A percentile compares a stretch with the other conserved stretches of the same genome.
phyloP scores from a whole-genome alignment of 108 stramenopile species.

The Fragilariopsis cylindrus region DNA sequence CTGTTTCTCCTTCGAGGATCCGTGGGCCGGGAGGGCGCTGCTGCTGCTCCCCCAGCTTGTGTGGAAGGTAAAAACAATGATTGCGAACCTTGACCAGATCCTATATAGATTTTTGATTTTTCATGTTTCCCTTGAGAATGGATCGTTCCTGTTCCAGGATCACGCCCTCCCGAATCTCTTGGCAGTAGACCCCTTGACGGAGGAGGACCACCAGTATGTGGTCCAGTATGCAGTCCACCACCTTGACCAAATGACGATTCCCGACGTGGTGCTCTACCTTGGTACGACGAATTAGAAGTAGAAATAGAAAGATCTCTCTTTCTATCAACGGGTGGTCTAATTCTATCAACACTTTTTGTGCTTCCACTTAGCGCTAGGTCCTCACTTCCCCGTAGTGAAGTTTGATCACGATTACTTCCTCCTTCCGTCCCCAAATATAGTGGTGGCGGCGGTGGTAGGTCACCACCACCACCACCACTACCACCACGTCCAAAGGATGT shows the following conservation, averaged over 20 bases:
- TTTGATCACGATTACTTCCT: neutral
- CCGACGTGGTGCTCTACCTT: neutral
- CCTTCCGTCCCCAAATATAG: conserved; percentile 7
- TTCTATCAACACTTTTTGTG: neutral
- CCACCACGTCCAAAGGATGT: conserved; percentile 17
- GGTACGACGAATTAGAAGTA: neutral
- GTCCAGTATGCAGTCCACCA: conserved; percentile 1
- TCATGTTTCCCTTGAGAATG: neutral
- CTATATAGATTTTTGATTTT: neutral
- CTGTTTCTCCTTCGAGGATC: conserved; percentile 37
- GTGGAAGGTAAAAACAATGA: neutral
- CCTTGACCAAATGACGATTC: neutral
- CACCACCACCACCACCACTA: conserved; percentile 1
- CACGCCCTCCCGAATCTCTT: conserved; percentile 8
- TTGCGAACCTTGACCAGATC: neutral
- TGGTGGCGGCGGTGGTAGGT: neutral
- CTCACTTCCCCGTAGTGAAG: neutral
- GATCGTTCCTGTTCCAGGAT: neutral
- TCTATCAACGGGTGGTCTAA: neutral
- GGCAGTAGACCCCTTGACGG: neutral
- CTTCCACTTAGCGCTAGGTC: neutral
- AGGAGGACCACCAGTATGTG: neutral
- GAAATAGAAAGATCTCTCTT: conserved; percentile 3
- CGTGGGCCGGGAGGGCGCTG: conserved; percentile 29
- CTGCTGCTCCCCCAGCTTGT: neutral